A percentile compares a stretch with the other conserved stretches of the same genome.
Evolutionary conservation across 1,284 basidiomycete genomes (phyloP).

Genomic region (Singerocomus rubriflavus): DNA sequence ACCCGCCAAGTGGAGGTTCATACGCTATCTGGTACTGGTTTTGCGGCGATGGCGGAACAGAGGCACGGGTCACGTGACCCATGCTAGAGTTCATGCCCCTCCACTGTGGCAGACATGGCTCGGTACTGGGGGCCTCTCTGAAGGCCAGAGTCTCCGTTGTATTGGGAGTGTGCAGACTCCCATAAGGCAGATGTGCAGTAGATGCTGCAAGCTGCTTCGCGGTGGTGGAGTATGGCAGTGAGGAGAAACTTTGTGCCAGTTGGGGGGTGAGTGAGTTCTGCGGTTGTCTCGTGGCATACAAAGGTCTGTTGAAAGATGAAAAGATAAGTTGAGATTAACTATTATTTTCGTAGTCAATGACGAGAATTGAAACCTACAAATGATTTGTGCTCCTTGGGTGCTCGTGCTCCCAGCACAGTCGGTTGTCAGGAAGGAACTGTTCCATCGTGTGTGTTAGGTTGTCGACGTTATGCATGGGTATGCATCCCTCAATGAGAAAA

Average conservation of each 20-base stretch:
- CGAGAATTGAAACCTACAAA: constrained; percentile 4
- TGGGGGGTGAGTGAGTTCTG: background rate
- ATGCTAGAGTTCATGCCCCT: background rate
- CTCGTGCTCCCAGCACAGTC: background rate
- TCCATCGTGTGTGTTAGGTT: background rate
- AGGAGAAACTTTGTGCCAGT: background rate
- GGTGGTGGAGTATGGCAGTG: background rate
- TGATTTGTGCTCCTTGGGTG: background rate
- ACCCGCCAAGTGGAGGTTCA: background rate
- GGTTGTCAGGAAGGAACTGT: background rate
- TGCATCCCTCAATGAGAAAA: too few species aligned
- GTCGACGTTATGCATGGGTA: constrained; percentile 3
- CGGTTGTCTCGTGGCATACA: background rate
- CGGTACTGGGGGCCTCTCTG: background rate
- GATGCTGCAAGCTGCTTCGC: background rate
- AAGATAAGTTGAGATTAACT: constrained; percentile 1
- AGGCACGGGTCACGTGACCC: background rate
- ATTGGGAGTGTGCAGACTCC: background rate
- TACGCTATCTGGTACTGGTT: background rate
- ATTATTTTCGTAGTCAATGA: background rate
- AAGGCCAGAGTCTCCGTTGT: background rate
- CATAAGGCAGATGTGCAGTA: background rate
- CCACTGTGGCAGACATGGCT: background rate
- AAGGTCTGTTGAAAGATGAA: background rate
- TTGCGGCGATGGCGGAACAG: background rate